phyloP scores from a whole-genome alignment of 345 rosid species.

The Aurinia saxatilis region DNA sequence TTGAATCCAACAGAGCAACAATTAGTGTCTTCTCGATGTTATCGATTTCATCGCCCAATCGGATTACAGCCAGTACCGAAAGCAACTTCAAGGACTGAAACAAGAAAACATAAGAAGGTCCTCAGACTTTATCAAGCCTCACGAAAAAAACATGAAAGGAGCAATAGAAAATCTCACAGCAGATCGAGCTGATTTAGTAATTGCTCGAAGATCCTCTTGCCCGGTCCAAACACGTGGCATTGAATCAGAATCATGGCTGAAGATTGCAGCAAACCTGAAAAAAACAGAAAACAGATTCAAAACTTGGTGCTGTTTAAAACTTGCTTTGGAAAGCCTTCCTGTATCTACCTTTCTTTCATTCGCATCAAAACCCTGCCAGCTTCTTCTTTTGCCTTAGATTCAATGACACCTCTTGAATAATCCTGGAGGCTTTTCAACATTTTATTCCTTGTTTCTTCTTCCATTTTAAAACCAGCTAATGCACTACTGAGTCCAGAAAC shows the following conservation, averaged over 20 bases:
- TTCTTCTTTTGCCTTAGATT: slow-evolving; percentile 79
- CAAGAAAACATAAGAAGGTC: not conserved
- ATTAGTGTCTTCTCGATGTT: slow-evolving; percentile 51
- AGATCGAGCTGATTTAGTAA: slow-evolving; percentile 79
- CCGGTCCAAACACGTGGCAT: slow-evolving; percentile 99
- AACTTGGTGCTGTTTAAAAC: not conserved
- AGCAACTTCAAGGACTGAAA: slow-evolving; percentile 82
- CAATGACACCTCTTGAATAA: slow-evolving; percentile 66
- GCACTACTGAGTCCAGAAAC: slow-evolving; percentile 55
- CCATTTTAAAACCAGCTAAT: slow-evolving; percentile 68
- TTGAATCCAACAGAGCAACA: slow-evolving; percentile 49
- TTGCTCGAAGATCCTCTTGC: slow-evolving; percentile 86
- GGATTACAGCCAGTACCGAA: slow-evolving; percentile 72
- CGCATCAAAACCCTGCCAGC: slow-evolving; percentile 70
- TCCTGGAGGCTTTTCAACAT: slow-evolving; percentile 52
- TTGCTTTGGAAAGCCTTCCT: slow-evolving; percentile 3
- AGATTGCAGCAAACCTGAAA: slow-evolving; percentile 67
- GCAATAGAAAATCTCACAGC: slow-evolving; percentile 38
- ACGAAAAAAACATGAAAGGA: not conserved
- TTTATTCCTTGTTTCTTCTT: slow-evolving; percentile 43
- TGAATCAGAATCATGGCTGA: slow-evolving; percentile 88
- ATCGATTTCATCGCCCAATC: slow-evolving; percentile 60
- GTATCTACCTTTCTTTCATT: slow-evolving; percentile 78
- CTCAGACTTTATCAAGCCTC: not conserved
- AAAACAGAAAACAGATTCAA: not conserved